phyloP scores from a whole-genome alignment of 2,329 filamentous ascomycete species.

The Nemania serpens region DNA sequence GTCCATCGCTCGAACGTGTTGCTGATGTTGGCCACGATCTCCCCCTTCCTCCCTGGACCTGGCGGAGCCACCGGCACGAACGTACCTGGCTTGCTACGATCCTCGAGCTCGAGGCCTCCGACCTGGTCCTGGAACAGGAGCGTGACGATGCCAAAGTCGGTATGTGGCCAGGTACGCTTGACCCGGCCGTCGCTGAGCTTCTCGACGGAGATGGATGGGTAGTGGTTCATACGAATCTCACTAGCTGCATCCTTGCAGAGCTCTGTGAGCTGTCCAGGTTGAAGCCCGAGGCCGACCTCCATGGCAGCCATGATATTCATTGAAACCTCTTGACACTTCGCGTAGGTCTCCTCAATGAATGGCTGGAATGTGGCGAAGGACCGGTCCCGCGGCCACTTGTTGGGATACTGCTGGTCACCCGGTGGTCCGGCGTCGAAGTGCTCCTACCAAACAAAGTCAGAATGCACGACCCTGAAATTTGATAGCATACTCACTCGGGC shows the following conservation, averaged over 20 bases:
- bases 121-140: slow-evolving; percentile 16
- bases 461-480: too few species aligned
- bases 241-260: neutral
- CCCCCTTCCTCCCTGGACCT: neutral
- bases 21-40: slow-evolving; percentile 16
- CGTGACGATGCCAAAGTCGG: slow-evolving; percentile 19
- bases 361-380: neutral
- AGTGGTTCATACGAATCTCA: slow-evolving; percentile 11
- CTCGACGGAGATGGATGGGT: slow-evolving; percentile 10
- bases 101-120: slow-evolving; percentile 19
- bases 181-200: slow-evolving; percentile 1
- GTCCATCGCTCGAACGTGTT: slow-evolving; percentile 20
- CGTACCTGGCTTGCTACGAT: slow-evolving; percentile 4
- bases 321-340: neutral
- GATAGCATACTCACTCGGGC: neutral
- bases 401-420: neutral
- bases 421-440: neutral
- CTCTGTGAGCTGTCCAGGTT: neutral
- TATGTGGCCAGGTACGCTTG: slow-evolving; percentile 20
- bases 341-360: neutral
- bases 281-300: neutral
- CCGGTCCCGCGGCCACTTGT: neutral
- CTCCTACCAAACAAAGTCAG: neutral
- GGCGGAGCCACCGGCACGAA: slow-evolving; percentile 7
- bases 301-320: neutral